Evolutionary conservation across 306 rosid genomes (phyloP), one percentile per base, ranked within the genome.

Genomic region (Vicia sativa): DNA sequence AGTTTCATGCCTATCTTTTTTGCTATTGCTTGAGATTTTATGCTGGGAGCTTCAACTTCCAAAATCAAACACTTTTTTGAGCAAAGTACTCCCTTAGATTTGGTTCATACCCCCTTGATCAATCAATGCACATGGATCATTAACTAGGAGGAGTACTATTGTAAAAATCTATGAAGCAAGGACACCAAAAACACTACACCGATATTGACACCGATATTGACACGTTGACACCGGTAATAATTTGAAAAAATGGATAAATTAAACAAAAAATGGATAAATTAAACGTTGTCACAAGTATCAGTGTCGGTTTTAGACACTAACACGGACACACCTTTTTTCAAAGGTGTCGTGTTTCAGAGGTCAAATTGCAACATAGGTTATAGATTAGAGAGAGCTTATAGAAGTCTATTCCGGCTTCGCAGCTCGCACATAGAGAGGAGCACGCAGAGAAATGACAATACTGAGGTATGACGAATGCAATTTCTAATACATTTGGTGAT

Each of bases 81-180:
- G 49, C 45, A 18, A 61, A 61, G 3, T 38, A 39, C 12, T 48
- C 53, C 61, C 66, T 70, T 46, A 16, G 82, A 55, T 67, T 74
- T 74, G 85, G 19, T 83, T 74, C 81, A 77, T 74, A 21, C 78
- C 81, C 82, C 79, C 55, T 35, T 56, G 41, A 71, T 83, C 65
- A 31, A 31, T 31, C 37, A 77, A 71, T 18, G 70, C 78, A 67
- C 72, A 74, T 74, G 80, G 76, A 82, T 65, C 83, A 74, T 34
- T 63, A 26, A 15, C 64, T 26, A 39, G 42, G 68, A 38, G 38
- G 42, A 61, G 62, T 38, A 59, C 37, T 53, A 12, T 62, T 23
- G 25, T 62, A 13, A 49, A 34, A 34, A 34, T 1, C 38, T 34
- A 34, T 34, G 38, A 34, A 34, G 9, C 8, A 6, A 8, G 1